A percentile compares a stretch with the other conserved stretches of the same genome.
These are phyloP conservation scores for Adenanthera pavonina DNA, from an alignment of 306 rosid genomes.

Conservation along the genomic window DNA sequence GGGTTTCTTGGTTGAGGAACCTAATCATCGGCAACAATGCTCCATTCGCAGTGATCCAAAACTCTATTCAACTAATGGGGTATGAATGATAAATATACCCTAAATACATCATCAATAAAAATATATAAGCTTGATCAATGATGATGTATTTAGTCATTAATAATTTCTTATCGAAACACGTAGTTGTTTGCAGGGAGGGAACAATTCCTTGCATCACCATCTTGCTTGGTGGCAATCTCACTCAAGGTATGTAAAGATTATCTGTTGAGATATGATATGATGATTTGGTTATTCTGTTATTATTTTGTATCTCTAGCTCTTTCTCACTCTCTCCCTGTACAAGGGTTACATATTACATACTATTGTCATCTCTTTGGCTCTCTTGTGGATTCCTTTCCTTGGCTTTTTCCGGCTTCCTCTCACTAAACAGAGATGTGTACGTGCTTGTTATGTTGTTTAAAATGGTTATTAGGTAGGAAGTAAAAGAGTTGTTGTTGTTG, in stretches of 20 bases:
- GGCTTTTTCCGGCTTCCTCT: no score
- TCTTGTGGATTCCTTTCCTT: no score
- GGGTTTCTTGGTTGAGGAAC: conserved; percentile 62
- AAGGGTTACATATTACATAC: no score
- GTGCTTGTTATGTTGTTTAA: not conserved
- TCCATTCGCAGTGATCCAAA: conserved; percentile 77
- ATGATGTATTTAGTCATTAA: not conserved
- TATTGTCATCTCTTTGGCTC: no score
- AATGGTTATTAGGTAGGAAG: not conserved
- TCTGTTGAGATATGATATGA: not conserved
- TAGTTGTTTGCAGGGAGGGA: conserved; percentile 60
- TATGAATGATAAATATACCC: conserved; percentile 29
- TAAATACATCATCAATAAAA: not conserved
- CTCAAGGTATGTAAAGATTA: conserved; percentile 50
- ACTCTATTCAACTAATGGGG: conserved; percentile 72
- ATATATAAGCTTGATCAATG: not conserved
- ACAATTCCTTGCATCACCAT: conserved; percentile 90
- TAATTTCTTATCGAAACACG: conserved; percentile 13
- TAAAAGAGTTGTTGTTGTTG: not conserved
- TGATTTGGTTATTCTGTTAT: no score
- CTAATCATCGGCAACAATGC: conserved; percentile 68
- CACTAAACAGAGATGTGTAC: not conserved
- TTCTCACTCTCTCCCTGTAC: no score
- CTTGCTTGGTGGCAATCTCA: conserved; percentile 88
- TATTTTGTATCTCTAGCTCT: no score